Percentiles rank a stretch among this genome's conserved stretches.
These are phyloP conservation scores for Malus sieversii DNA, from an alignment of 306 rosid genomes.

Conservation along the genomic window DNA sequence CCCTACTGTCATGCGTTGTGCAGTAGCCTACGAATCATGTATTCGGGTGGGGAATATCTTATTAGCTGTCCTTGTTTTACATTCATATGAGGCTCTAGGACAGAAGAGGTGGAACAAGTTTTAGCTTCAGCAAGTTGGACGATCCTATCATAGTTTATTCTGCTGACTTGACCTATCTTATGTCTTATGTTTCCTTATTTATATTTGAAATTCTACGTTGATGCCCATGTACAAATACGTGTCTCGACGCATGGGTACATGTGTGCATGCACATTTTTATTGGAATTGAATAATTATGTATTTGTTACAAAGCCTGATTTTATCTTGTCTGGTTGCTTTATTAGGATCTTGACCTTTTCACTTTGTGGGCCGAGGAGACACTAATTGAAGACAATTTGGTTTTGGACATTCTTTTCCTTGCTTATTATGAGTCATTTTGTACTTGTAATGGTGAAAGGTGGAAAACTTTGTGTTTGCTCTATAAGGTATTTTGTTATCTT, in stretches of 20 bases:
- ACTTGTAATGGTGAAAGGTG: constrained; percentile 59
- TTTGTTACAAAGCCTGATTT: constrained; percentile 3
- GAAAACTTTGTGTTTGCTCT: constrained; percentile 57
- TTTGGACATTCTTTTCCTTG: constrained; percentile 82
- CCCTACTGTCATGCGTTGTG: background rate
- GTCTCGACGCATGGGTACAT: background rate
- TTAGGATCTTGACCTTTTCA: constrained; percentile 81
- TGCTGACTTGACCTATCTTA: background rate
- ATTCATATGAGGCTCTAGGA: background rate
- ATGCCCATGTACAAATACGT: background rate
- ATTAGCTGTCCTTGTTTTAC: background rate
- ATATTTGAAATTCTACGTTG: background rate
- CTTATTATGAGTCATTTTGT: constrained; percentile 75
- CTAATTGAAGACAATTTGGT: constrained; percentile 82
- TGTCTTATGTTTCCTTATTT: background rate
- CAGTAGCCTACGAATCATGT: background rate
- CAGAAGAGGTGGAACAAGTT: background rate
- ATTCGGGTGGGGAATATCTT: background rate
- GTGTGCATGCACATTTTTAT: background rate
- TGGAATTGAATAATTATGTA: background rate
- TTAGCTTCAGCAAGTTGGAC: too few species aligned
- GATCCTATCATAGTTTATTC: background rate
- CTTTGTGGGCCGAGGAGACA: constrained; percentile 96
- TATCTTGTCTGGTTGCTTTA: constrained; percentile 24
- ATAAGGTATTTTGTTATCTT: constrained; percentile 49